A percentile compares a stretch with the other conserved stretches of the same genome.
These are phyloP conservation scores for Hanseniaspora thailandica DNA, from an alignment of 805 yeast genomes.

Conservation along the genomic window DNA sequence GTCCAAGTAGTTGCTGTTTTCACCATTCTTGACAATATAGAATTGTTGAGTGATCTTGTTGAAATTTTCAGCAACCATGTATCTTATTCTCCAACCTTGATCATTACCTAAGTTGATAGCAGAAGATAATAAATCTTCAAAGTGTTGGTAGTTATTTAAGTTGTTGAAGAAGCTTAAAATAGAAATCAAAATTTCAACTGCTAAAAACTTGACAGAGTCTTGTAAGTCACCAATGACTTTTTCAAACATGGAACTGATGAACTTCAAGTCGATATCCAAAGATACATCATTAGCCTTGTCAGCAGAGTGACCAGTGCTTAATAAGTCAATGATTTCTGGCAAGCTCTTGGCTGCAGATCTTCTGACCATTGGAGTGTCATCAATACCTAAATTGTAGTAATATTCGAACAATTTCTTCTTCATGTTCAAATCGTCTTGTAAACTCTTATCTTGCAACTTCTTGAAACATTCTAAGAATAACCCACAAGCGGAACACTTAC, in stretches of 20 bases:
- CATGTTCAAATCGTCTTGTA: conserved; percentile 17
- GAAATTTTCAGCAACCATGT: conserved; percentile 94
- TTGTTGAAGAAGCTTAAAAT: conserved; percentile 58
- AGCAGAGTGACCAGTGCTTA: conserved; percentile 27
- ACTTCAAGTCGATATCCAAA: conserved; percentile 58
- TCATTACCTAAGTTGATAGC: conserved; percentile 67
- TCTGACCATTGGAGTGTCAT: conserved; percentile 96
- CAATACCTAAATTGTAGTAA: conserved; percentile 62
- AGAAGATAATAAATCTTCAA: conserved; percentile 49
- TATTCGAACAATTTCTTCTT: conserved; percentile 54
- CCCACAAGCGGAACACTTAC: conserved; percentile 84
- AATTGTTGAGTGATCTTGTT: conserved; percentile 59
- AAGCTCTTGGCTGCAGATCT: conserved; percentile 82
- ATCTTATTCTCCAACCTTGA: conserved; percentile 96
- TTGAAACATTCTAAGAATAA: conserved; percentile 60
- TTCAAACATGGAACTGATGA: conserved; percentile 71
- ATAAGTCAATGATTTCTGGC: conserved; percentile 57
- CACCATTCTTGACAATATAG: conserved; percentile 36
- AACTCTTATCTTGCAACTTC: conserved; percentile 40
- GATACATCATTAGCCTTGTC: conserved; percentile 31
- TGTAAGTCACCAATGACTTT: conserved; percentile 71
- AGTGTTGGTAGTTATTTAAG: conserved; percentile 46
- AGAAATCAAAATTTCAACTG: conserved; percentile 78
- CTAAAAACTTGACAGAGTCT: conserved; percentile 84
- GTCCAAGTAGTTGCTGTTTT: conserved; percentile 31